Percentiles rank a stretch among this genome's conserved stretches.
Conservation (phyloP, 2,329 filamentous ascomycete genomes). For the Hymenoscyphus occultus region DNA sequence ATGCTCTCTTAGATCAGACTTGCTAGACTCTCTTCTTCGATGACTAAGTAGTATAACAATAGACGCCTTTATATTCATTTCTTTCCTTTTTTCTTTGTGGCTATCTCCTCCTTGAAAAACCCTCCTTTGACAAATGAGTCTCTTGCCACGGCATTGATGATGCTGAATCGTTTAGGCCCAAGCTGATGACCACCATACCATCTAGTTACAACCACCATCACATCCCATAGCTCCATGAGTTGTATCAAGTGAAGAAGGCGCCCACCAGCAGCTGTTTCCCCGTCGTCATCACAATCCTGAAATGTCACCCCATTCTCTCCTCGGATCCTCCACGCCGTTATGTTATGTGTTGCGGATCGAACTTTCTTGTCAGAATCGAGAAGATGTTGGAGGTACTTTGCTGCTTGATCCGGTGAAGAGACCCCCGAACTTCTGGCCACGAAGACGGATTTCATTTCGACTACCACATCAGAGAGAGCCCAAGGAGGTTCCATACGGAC, state of each 20-base stretch:
- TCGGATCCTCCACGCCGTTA: conserved; percentile 86
- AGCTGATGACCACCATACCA: conserved; percentile 95
- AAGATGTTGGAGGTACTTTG: conserved; percentile 68
- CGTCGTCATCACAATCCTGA: conserved; percentile 95
- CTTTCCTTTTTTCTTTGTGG: conserved; percentile 42
- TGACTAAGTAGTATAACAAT: neutral
- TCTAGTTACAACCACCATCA: conserved; percentile 85
- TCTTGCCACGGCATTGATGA: conserved; percentile 84
- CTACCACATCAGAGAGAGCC: conserved; percentile 69
- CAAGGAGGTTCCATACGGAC: conserved; percentile 49
- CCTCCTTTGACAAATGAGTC: conserved; percentile 80
- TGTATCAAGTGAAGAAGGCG: conserved; percentile 87
- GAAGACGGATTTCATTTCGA: conserved; percentile 86
- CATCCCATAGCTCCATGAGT: conserved; percentile 90
- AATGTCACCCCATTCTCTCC: conserved; percentile 53
- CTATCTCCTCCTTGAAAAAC: conserved; percentile 54
- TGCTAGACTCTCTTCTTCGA: too few species aligned
- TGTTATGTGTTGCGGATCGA: conserved; percentile 89
- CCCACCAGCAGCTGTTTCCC: conserved; percentile 86
- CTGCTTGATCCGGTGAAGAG: conserved; percentile 66
- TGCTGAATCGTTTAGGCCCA: conserved; percentile 82
- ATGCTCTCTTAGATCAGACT: too few species aligned
- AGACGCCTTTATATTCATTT: conserved; percentile 18
- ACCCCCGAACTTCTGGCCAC: conserved; percentile 73
- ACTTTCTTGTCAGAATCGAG: conserved; percentile 80